Conservation (phyloP, 2,329 filamentous ascomycete species). For the Thelonectria discophora region DNA sequence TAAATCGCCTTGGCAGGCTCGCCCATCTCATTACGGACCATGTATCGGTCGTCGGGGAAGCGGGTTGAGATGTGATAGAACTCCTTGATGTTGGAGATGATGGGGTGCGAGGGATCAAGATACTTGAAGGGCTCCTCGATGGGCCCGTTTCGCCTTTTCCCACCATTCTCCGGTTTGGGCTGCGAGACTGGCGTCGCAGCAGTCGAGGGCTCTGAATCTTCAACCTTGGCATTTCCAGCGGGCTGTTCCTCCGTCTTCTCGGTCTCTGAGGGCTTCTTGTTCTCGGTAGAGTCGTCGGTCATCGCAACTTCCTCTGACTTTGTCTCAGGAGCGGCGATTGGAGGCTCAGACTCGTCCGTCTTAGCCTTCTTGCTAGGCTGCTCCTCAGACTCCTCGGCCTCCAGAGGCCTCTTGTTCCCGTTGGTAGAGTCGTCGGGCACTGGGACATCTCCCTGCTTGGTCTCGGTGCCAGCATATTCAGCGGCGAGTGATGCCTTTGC, state of each 20-base stretch:
- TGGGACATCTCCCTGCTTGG: constrained; percentile 42
- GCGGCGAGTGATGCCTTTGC: constrained; percentile 48
- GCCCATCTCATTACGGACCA: constrained; percentile 93
- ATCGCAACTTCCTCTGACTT: constrained; percentile 44
- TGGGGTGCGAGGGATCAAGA: constrained; percentile 75
- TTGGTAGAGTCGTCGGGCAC: constrained; percentile 45
- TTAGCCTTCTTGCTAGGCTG: constrained; percentile 45
- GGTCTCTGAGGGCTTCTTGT: constrained; percentile 49
- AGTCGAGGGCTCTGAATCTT: constrained; percentile 43
- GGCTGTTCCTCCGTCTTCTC: constrained; percentile 51
- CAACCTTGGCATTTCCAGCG: constrained; percentile 61
- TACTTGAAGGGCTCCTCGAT: constrained; percentile 97
- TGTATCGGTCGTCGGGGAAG: constrained; percentile 91
- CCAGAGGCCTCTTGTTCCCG: constrained; percentile 49
- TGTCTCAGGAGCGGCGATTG: constrained; percentile 14
- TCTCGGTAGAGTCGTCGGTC: constrained; percentile 45
- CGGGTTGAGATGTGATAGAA: constrained; percentile 87
- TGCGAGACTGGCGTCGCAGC: constrained; percentile 36
- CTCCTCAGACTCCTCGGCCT: constrained; percentile 49
- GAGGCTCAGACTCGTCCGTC: constrained; percentile 39
- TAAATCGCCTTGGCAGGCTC: constrained; percentile 94
- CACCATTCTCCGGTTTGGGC: constrained; percentile 40
- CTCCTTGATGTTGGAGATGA: constrained; percentile 77
- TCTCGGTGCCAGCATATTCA: constrained; percentile 15
- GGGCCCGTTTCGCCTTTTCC: constrained; percentile 58